phyloP scores from a whole-genome alignment of 2,329 filamentous ascomycete genomes.

The Sporothrix pallida region DNA sequence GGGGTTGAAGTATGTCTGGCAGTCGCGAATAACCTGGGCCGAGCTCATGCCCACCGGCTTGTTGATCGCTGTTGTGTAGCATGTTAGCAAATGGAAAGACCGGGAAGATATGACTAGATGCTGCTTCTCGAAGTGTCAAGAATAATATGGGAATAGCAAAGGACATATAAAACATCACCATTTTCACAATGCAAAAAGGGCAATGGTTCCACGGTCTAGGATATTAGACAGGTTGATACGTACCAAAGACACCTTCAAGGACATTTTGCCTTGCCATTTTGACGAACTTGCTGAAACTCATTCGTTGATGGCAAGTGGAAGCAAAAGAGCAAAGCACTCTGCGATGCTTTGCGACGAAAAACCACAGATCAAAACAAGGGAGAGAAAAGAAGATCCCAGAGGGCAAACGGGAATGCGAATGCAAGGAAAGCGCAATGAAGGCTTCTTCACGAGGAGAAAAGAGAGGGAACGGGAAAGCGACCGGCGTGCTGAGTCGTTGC shows the following conservation, averaged over 20 bases:
- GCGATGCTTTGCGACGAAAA: neutral
- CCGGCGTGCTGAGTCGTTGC: constrained; percentile 16
- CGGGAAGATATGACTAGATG: neutral
- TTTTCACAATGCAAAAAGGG: neutral
- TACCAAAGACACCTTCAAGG: constrained; percentile 65
- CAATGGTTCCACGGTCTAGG: neutral
- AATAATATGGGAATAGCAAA: neutral
- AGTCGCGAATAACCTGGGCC: constrained; percentile 86
- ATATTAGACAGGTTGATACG: constrained; percentile 37
- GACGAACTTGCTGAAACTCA: constrained; percentile 44
- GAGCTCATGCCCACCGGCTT: constrained; percentile 89
- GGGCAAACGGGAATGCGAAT: neutral
- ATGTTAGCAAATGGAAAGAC: neutral
- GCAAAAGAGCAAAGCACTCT: neutral
- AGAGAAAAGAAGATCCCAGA: neutral
- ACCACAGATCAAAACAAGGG: neutral
- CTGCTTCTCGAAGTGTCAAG: too few species aligned
- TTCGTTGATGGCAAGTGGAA: constrained; percentile 38
- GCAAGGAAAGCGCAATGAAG: neutral
- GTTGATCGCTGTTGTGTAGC: constrained; percentile 73
- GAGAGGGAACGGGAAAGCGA: neutral
- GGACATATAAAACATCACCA: neutral
- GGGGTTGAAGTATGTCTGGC: constrained; percentile 82
- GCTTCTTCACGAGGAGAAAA: neutral
- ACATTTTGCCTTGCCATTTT: constrained; percentile 62